Evolutionary conservation across 2,329 filamentous ascomycete genomes (phyloP), one percentile per base, ranked within the genome.

Genomic region (Colletotrichum eleusines): DNA sequence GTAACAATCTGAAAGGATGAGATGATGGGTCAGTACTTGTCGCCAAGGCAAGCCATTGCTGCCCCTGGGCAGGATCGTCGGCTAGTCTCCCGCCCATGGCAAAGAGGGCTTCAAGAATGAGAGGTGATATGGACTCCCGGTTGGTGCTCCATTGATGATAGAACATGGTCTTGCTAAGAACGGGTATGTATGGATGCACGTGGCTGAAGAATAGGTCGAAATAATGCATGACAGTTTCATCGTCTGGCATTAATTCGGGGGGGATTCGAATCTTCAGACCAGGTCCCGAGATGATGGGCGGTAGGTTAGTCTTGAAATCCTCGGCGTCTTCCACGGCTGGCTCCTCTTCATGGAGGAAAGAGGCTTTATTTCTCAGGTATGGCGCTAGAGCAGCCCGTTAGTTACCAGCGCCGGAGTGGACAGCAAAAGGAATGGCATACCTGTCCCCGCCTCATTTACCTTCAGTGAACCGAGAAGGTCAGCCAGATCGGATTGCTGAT

Each of bases 41-140:
- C 69, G 94, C 95, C 73, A 98, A 86, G 38, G 94, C 94, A 59
- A 98, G 88, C 96, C 96, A 98, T 80, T 96, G 94, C 74, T 95
- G 92, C 14, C 94, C 94, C 80, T 96, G 91, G 0, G 92, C 88
- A 5, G 93, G 91, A 74, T 97, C 93, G 74, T 96, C 94, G 1
- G 94, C 91, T 72, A 97, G 86, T 46, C 94, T 88, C 11, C 93
- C 93, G 5, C 94, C 92, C 78, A 97, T 96, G 16, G 95, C 94
- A 80, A 98, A 97, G 23, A 98, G 90, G 8, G 94, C 94, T 80
- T 98, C 95, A 1, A 98, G 84, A 67, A 98, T 87, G 40, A 98
- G 84, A 0, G 95, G 95, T 0, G 96, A 98, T 38, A 98, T 94
- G 0, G 92, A 89, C n/a, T 92, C 88, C 69, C 93, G 89, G 72